Conservation (phyloP, 2,329 filamentous ascomycete genomes). For the Claviceps lovelessii region DNA sequence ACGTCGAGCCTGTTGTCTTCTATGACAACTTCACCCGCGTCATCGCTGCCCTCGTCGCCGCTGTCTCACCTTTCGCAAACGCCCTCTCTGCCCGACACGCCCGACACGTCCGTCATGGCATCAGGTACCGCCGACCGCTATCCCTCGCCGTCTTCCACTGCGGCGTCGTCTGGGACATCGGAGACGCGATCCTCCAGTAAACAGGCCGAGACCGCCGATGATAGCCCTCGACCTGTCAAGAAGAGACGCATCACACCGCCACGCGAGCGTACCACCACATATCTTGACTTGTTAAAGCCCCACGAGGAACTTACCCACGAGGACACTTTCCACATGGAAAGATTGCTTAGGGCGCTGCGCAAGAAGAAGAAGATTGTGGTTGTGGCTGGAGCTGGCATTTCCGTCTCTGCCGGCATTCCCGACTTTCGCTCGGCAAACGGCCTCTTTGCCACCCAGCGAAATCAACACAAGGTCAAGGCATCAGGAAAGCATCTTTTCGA, state of each 20-base stretch:
- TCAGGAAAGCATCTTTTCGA: constrained; percentile 95
- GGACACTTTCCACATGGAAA: constrained; percentile 44
- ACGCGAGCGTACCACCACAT: constrained; percentile 61
- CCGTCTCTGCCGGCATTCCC: constrained; percentile 89
- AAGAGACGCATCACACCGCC: constrained; percentile 51
- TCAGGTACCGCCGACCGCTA: constrained; percentile 30
- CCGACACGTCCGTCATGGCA: constrained; percentile 27
- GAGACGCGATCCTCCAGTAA: constrained; percentile 39
- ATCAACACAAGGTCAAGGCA: constrained; percentile 72
- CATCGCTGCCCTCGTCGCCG: constrained; percentile 35
- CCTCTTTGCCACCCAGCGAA: constrained; percentile 72
- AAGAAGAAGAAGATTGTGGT: constrained; percentile 95
- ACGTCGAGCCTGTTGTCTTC: constrained; percentile 11
- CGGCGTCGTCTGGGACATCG: constrained; percentile 34
- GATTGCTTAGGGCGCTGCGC: constrained; percentile 59
- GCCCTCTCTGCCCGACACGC: constrained; percentile 35
- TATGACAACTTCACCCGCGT: constrained; percentile 17
- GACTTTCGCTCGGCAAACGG: constrained; percentile 90
- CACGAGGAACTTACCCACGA: constrained; percentile 32
- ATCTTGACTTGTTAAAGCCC: constrained; percentile 53
- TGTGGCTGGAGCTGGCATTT: constrained; percentile 91
- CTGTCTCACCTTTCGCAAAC: constrained; percentile 40
- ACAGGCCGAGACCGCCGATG: constrained; percentile 25
- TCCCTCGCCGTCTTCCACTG: constrained; percentile 35
- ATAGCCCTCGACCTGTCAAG: constrained; percentile 59